These are phyloP conservation scores for Ophiostoma piceae DNA, from an alignment of 2,329 filamentous ascomycete genomes.

Conservation along the genomic window DNA sequence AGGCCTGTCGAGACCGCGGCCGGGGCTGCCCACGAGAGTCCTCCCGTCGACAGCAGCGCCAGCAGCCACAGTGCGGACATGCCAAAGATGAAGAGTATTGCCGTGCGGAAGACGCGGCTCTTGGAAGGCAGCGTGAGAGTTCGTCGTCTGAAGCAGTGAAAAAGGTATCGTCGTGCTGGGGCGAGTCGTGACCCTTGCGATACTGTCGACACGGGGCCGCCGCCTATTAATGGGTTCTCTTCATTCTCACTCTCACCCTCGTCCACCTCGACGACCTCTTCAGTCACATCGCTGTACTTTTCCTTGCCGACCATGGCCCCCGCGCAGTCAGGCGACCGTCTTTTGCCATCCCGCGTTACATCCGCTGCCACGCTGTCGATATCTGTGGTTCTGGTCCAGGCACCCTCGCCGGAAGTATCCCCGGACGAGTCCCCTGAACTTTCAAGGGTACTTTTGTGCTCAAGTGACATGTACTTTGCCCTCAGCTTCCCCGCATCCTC, in stretches of 20 bases:
- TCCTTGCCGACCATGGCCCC: not conserved
- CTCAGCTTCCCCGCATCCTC: not conserved
- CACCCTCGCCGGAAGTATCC: not conserved
- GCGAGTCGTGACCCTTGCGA: not conserved
- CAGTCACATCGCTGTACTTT: not conserved
- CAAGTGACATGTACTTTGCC: not conserved
- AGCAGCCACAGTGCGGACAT: not conserved
- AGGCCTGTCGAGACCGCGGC: not conserved
- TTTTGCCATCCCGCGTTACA: not conserved
- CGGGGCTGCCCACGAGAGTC: not conserved
- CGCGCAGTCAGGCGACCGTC: not conserved
- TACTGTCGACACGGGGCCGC: not conserved
- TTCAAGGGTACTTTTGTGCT: not conserved
- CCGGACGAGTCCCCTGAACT: not conserved
- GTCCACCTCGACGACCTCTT: not conserved
- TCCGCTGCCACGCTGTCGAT: not conserved
- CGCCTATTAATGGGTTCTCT: not conserved
- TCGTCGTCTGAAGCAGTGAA: not conserved
- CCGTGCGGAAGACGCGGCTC: not conserved
- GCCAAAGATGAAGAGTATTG: not conserved
- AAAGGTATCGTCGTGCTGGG: not conserved
- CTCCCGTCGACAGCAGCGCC: not conserved
- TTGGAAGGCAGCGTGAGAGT: not conserved
- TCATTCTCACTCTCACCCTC: not conserved
- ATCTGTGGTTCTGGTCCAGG: not conserved